These are phyloP conservation scores for Sclerotinia nivalis DNA, from an alignment of 2,329 filamentous ascomycete species.

Conservation along the genomic window DNA sequence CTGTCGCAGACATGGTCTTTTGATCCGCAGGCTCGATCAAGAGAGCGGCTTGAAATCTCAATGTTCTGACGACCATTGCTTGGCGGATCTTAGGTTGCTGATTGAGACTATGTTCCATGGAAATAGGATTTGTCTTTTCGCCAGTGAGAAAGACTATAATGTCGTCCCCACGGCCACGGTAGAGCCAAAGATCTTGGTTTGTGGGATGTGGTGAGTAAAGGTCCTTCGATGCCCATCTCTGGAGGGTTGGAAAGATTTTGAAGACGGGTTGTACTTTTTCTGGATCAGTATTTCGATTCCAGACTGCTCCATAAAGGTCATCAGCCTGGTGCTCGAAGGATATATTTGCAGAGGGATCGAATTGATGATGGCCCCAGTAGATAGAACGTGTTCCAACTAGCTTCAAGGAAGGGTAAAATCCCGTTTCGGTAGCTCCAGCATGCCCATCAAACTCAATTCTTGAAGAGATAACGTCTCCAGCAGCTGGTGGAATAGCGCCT, in stretches of 20 bases:
- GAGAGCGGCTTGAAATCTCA: constrained; percentile 42
- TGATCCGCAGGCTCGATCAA: constrained; percentile 40
- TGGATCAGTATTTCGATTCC: not conserved
- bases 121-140: constrained; percentile 47
- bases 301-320: constrained; percentile 15
- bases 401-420: constrained; percentile 15
- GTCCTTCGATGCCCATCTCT: constrained; percentile 6
- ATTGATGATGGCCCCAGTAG: constrained; percentile 11
- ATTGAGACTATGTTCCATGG: constrained; percentile 43
- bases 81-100: constrained; percentile 41
- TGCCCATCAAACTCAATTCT: constrained; percentile 1
- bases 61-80: constrained; percentile 42
- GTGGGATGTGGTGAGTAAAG: constrained; percentile 43
- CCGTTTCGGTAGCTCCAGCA: constrained; percentile 12
- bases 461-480: constrained; percentile 16
- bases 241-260: constrained; percentile 8
- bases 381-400: not conserved
- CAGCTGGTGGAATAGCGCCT: constrained; percentile 13
- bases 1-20: not conserved
- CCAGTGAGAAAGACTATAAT: constrained; percentile 47
- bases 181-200: constrained; percentile 42
- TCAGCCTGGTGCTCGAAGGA: constrained; percentile 13
- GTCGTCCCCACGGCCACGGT: constrained; percentile 45
- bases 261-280: constrained; percentile 11
- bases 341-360: not conserved